phyloP scores from a whole-genome alignment of 2,329 filamentous ascomycete species.

The Cryphonectria naterciae region DNA sequence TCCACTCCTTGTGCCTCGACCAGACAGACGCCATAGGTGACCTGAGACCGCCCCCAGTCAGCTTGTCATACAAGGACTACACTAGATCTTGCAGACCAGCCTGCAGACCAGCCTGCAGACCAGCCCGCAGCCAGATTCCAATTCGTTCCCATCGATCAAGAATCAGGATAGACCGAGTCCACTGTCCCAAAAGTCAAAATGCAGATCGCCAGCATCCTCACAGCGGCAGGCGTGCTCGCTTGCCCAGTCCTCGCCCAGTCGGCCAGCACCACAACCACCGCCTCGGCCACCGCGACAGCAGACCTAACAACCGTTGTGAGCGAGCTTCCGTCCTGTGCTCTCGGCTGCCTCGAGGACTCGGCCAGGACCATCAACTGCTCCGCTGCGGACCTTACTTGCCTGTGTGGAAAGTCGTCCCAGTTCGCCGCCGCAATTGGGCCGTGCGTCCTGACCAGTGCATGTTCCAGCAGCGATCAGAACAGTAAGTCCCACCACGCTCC shows the following conservation, averaged over 20 bases:
- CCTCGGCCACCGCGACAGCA: conserved; percentile 19
- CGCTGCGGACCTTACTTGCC: conserved; percentile 34
- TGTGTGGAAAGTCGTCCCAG: conserved; percentile 30
- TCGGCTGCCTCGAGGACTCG: conserved; percentile 32
- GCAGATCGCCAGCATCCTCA: conserved; percentile 20
- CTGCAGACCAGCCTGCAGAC: not conserved
- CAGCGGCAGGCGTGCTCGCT: conserved; percentile 17
- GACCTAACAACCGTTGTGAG: conserved; percentile 32
- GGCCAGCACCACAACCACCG: conserved; percentile 17
- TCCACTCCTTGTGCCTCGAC: not conserved
- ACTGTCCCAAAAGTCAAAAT: not conserved
- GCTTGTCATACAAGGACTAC: not conserved
- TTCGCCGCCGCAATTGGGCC: conserved; percentile 30
- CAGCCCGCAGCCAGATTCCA: not conserved
- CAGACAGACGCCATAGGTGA: not conserved
- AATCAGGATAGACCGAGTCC: not conserved
- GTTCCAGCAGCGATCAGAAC: conserved; percentile 18
- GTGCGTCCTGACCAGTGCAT: conserved; percentile 29
- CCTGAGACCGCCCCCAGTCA: not conserved
- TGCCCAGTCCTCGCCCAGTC: conserved; percentile 20
- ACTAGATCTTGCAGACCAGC: not conserved
- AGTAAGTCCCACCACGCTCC: conserved; percentile 18
- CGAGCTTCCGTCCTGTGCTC: conserved; percentile 34
- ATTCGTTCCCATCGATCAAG: not conserved
- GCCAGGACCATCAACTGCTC: conserved; percentile 32